Evolutionary conservation across 805 yeast genomes (phyloP), one percentile per base, ranked within the genome.

Genomic region (Hanseniaspora valbyensis): DNA sequence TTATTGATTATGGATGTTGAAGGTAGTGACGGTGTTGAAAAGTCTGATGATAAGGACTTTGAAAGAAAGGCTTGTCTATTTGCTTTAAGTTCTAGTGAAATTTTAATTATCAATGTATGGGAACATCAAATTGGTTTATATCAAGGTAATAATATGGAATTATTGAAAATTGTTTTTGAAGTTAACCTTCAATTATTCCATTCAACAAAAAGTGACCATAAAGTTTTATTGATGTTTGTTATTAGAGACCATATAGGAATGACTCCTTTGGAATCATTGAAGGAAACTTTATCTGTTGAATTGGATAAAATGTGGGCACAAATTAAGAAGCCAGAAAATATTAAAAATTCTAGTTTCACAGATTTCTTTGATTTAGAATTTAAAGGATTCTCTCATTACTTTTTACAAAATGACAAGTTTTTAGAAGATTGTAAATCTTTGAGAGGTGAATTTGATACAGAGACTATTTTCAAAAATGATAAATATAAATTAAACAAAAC

Each of bases 1-100:
- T 70, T 87, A 10, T 74, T 86, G 54, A 94, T 92, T 2, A 75
- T 92, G 75, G 98, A 92, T 62, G 97, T 92, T n/a, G 98, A 92
- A 67, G 98, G 98, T 44, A 89, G 96, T 0, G 98, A 92, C 68
- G 97, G 98, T 44, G 76, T 96, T 54, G 98, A 92, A 67, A 76
- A 96, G 51, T 97, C 97, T 24, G 98, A 92, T 59, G 97, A 92
- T 66, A 96, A 92, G 66, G 98, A 92, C 66, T 92, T 92, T 65
- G 98, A 92, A 66, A 76, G 98, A 52, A 92, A 92, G 58, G 89
- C 96, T 1, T 97, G 97, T 0, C 69, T 92, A 39, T 92, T 92
- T 70, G 97, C 98, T 0, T 70, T 92, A 54, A 78, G 96, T 10
- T 89, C 96, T 0, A 80, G 92, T 14, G 97, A 92, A 61, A 80